Base-by-base conservation (phyloP, 2,329 filamentous ascomycete species). In the Claviceps pusilla region DNA sequence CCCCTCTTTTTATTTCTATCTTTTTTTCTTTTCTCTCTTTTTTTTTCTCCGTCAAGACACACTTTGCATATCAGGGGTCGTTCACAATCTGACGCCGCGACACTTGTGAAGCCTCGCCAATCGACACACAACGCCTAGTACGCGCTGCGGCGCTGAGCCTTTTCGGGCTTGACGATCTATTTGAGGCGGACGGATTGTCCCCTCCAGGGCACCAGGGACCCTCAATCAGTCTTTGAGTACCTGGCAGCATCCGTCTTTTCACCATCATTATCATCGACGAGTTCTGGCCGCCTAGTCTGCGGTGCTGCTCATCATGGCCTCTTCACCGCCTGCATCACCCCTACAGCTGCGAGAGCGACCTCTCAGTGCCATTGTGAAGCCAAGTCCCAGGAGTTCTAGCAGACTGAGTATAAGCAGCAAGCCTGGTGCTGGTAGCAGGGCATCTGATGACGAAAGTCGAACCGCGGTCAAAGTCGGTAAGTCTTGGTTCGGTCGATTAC, bases 401-500 rank as follows among this genome's bases (percentile, higher is more conserved):
- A 86, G 90, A 62, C 76, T 95, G 77, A 95, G 89, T 73, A 85
- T 86, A 74, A 84, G 78, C 63, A 87, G 86, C 72, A 91, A 86
- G 69, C 83, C 81, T 52, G 83, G 80, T 64, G 83, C 77, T 52
- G 85, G 82, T 59, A 95, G 88, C 71, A 81, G 88, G 65, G 84
- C 86, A 29, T 95, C 89, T 0, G 90, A 96, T 64, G 90, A 96
- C 62, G 90, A 95, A 68, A 79, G 78, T 58, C 90, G 87, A 68
- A 95, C 90, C 7, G 87, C 90, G 31, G 90, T 96, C 71, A 93
- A 88, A 91, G 90, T 96, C 67, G 90, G 90, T 96, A 80, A 63
- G 89, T 49, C 7, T 39, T 50, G 24, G 9, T 11, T 47, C 11
- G 4, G 12, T 16, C 3, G 2, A 31, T 24, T 11, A 24, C 4